Evolutionary conservation across 1,139 yeast species (phyloP).

Genomic region (Yarrowia galli): DNA sequence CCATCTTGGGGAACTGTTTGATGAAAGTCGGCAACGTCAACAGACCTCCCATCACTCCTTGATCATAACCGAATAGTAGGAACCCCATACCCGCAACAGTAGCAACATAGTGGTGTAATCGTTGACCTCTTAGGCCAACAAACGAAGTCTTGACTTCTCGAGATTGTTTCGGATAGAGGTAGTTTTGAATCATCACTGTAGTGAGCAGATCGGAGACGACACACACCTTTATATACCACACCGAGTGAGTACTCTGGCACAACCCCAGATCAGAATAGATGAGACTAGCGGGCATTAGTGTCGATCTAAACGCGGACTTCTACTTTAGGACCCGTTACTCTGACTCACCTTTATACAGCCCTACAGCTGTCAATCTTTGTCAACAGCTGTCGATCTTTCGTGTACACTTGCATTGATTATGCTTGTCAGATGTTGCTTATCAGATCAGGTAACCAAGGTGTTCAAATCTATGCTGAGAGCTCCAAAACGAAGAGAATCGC

Average conservation of each 20-base stretch:
- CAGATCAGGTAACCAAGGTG: not conserved
- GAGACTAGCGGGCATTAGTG: not conserved
- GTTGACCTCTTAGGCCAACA: constrained; percentile 6
- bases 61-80: constrained; percentile 78
- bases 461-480: too few relatives aligned
- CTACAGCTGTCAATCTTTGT: not conserved
- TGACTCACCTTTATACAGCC: not conserved
- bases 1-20: constrained; percentile 54
- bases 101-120: constrained; percentile 58
- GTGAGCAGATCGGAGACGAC: not conserved
- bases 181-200: not conserved
- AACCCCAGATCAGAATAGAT: not conserved
- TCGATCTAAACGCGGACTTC: not conserved
- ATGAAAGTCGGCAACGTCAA: constrained; percentile 55
- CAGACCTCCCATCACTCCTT: constrained; percentile 67
- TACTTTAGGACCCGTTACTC: not conserved
- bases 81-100: constrained; percentile 69
- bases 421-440: not conserved
- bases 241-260: not conserved
- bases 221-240: not conserved
- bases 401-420: too few relatives aligned
- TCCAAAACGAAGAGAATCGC: too few relatives aligned
- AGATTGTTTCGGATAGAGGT: not conserved
- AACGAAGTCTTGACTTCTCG: constrained; percentile 6
- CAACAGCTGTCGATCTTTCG: too few relatives aligned